A percentile compares a stretch with the other conserved stretches of the same genome.
These are phyloP conservation scores for Ramaria rubella DNA, from an alignment of 768 basidiomycete species.

Conservation along the genomic window DNA sequence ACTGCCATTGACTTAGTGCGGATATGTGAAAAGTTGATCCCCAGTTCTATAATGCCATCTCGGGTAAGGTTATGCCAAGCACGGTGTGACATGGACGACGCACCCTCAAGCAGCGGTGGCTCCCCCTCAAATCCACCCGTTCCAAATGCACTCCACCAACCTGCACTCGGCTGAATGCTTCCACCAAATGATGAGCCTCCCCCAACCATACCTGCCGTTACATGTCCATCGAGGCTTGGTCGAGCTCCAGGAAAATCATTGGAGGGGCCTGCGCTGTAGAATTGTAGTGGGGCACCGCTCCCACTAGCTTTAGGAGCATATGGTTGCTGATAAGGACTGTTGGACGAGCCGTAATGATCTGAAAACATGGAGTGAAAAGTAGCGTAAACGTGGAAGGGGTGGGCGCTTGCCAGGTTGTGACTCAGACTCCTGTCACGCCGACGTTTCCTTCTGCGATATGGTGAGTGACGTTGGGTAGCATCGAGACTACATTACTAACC, in stretches of 20 bases:
- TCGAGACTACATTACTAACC: background rate
- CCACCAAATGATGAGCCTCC: conserved; percentile 54
- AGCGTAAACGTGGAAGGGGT: background rate
- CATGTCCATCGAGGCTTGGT: conserved; percentile 70
- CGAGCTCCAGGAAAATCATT: conserved; percentile 65
- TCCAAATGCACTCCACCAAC: conserved; percentile 96
- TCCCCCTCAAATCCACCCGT: conserved; percentile 95
- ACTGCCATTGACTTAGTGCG: conserved; percentile 91
- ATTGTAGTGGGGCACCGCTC: conserved; percentile 59
- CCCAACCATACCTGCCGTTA: conserved; percentile 37
- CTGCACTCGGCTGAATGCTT: conserved; percentile 63
- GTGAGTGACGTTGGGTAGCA: conserved; percentile 12
- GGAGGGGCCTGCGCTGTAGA: conserved; percentile 48
- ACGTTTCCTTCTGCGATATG: conserved; percentile 18
- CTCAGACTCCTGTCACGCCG: background rate
- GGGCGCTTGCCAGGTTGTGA: background rate
- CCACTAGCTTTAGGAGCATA: background rate
- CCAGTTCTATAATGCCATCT: conserved; percentile 75
- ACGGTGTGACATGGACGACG: conserved; percentile 16
- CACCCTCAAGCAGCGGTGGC: conserved; percentile 91
- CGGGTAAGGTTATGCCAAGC: background rate
- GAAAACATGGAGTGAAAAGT: background rate
- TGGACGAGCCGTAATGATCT: conserved; percentile 3
- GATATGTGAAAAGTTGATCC: conserved; percentile 97
- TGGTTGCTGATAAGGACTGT: background rate